Evolutionary conservation across 768 basidiomycete genomes (phyloP), one percentile per base, ranked within the genome.

Genomic region (Cubamyces lactineus): DNA sequence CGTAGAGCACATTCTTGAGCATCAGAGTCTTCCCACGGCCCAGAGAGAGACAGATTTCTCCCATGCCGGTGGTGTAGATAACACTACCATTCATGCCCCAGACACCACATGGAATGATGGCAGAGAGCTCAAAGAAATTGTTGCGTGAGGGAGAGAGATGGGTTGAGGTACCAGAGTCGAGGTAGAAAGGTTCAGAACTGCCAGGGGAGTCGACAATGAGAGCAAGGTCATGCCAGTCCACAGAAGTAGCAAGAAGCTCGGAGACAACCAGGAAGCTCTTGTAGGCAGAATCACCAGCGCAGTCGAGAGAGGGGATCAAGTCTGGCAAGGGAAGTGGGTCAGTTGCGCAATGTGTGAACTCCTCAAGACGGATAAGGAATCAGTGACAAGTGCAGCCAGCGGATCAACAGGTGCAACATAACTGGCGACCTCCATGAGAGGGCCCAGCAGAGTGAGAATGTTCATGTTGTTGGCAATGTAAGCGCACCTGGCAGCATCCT

Each of bases 71-170:
- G 2, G 73, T 71, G 1, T 54, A 50, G n/a, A 76, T 70, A 9
- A 53, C 61, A 0, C 70, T 71, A 1, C 72, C 69, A 8, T 73
- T 71, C 5, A 76, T 59, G 3, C 76, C 73, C n/a, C 69, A 68
- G 2, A 77, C 63, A 1, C 54, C 39, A 3, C 67, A 48, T 7
- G 71, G 57, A 0, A 63, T 3, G 21, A 76, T 74, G 7, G 73
- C 59, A 1, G 4, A 40, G 3, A 76, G 68, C 0, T 46, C 48
- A 12, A 53, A 17, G 65, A 76, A 76, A 55, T 76, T 72, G 12
- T 61, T 24, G 0, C 42, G 48, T 12, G 68, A 53, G 3, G 63
- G 70, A 3, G 71, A 70, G 26, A 75, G 63, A 30, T 73, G 72
- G 0, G 67, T 43, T 0, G 68, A 66, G 0, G 72, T 70, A 0